Conservation (phyloP, 1,284 basidiomycete genomes). For the Peniophora sp. region DNA sequence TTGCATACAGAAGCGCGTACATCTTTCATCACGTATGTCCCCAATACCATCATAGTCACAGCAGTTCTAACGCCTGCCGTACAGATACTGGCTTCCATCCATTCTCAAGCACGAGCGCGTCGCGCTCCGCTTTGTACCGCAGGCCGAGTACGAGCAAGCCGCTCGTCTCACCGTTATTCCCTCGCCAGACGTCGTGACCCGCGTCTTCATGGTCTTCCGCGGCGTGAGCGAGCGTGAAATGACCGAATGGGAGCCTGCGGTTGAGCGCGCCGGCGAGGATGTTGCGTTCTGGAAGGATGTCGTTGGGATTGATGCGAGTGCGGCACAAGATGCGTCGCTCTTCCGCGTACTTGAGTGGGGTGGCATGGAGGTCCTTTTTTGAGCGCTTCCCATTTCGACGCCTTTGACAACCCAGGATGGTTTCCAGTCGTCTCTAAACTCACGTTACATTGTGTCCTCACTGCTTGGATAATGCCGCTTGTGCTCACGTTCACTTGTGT, state of each 20-base stretch:
- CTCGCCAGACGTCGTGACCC: constrained; percentile 31
- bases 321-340: constrained; percentile 11
- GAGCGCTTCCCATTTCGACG: no score
- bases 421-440: no score
- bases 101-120: constrained; percentile 30
- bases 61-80: neutral
- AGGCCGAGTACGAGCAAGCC: constrained; percentile 29
- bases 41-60: neutral
- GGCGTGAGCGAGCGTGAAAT: constrained; percentile 21
- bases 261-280: constrained; percentile 8
- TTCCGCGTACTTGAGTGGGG: constrained; percentile 31
- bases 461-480: no score
- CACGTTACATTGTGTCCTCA: no score
- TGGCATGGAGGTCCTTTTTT: constrained; percentile 24
- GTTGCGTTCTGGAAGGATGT: constrained; percentile 15
- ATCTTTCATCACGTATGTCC: constrained; percentile 31
- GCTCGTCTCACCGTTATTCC: constrained; percentile 30
- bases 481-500: no score
- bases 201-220: constrained; percentile 39
- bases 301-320: constrained; percentile 17
- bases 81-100: constrained; percentile 33
- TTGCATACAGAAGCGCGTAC: constrained; percentile 34
- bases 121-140: constrained; percentile 37
- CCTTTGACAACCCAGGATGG: no score
- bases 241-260: constrained; percentile 14